These are phyloP conservation scores for Trypanosoma melophagium DNA, from an alignment of 208 protist species.

Conservation along the genomic window DNA sequence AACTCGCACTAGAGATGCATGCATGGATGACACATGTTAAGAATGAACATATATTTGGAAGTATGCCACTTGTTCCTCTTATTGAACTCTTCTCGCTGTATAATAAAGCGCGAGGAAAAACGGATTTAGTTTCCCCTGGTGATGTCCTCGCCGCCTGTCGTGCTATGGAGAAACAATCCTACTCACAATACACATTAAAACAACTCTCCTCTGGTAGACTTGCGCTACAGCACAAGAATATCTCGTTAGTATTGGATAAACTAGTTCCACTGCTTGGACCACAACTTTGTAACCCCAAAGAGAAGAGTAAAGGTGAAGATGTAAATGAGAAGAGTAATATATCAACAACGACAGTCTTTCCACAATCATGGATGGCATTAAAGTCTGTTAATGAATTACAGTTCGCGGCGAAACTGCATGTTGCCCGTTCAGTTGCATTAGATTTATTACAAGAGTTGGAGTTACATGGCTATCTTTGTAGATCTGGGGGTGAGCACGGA, in stretches of 20 bases:
- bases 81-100: slow-evolving; percentile 86
- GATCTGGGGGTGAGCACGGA: slow-evolving; percentile 69
- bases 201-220: slow-evolving; percentile 69
- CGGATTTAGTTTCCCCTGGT: slow-evolving; percentile 70
- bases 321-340: slow-evolving; percentile 11
- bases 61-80: slow-evolving; percentile 74
- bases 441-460: slow-evolving; percentile 62
- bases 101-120: slow-evolving; percentile 75
- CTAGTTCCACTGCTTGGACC: slow-evolving; percentile 58
- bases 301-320: slow-evolving; percentile 2
- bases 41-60: slow-evolving; percentile 67
- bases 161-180: slow-evolving; percentile 37
- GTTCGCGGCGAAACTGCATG: slow-evolving; percentile 54
- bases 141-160: slow-evolving; percentile 75
- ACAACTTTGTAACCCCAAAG: slow-evolving; percentile 29
- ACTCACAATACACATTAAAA: slow-evolving; percentile 52
- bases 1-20: slow-evolving; percentile 73
- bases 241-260: slow-evolving; percentile 49
- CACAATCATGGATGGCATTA: slow-evolving; percentile 30
- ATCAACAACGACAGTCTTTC: slow-evolving; percentile 38
- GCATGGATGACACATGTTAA: slow-evolving; percentile 81
- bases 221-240: slow-evolving; percentile 69
- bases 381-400: slow-evolving; percentile 64
- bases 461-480: slow-evolving; percentile 59
- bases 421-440: slow-evolving; percentile 48